Base-by-base conservation (phyloP, 192 early-diverging fungal genomes). In the Podochytrium sp. region DNA sequence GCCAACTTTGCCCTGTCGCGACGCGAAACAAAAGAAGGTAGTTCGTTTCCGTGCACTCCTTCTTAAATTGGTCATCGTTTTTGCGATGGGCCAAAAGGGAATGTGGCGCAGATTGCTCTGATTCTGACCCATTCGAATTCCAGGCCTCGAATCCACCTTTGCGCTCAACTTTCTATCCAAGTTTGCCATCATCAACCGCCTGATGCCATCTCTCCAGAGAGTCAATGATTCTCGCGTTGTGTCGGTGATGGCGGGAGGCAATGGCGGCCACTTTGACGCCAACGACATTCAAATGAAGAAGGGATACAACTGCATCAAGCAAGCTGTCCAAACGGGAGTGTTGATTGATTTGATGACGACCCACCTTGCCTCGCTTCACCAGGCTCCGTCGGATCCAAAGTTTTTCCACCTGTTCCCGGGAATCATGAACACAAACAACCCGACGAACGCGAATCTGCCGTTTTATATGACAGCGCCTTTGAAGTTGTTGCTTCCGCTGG, bases 321-420 rank as follows among this genome's bases (percentile, higher is more conserved):
- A 60, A 25, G 74, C 74, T 16, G 39, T 63, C 20, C 4, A 34
- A 14, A 57, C 62, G 7, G 62, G 63, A 7, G 64, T 40, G 16
- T 33, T 65, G 32, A 32, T 75, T 25, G 74, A 75, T 42, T 12
- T 67, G 27, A 57, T 75, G 63, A 75, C 74, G 3, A 29, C 39
- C 33, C 70, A 61, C 42, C 49, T 63, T 34, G 72, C 60, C 10
- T 65, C 59, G 25, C 33, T 50, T 16, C 14, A 62, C 72, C 42
- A 64, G 37, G 18, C 39, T 0, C 41, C 72, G 27, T 25, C 10
- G 3, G 10, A 32, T 38, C 74, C 74, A 25, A 65, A 55, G 34
- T 75, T 75, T 55, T 66, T 58, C 39, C 74, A 75, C 65, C n/a
- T 67, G n/a, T 75, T 75, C 34, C 74, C 74, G 6, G 74, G 74